A percentile compares a stretch with the other conserved stretches of the same genome.
phyloP scores from a whole-genome alignment of 108 stramenopile genomes.

The Nitzschia sp. region DNA sequence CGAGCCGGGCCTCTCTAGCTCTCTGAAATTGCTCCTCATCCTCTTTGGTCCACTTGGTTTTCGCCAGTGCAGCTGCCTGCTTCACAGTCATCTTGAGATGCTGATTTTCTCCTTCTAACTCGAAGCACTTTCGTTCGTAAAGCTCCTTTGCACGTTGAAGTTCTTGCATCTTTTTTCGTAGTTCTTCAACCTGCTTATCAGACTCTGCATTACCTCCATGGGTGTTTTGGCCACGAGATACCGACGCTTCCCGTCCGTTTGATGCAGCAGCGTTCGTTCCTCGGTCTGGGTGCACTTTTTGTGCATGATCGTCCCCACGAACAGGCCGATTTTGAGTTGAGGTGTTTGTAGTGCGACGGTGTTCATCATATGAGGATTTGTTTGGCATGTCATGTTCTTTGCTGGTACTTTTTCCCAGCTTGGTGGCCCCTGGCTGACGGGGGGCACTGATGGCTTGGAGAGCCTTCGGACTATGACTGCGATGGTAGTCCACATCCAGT shows the following conservation, averaged over 20 bases:
- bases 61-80: slow-evolving; percentile 3
- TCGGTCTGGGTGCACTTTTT: not conserved
- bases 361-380: no score
- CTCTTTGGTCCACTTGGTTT: slow-evolving; percentile 10
- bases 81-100: slow-evolving; percentile 5
- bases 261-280: not conserved
- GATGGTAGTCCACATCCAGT: not conserved
- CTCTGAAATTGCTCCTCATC: slow-evolving; percentile 27
- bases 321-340: not conserved
- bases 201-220: not conserved
- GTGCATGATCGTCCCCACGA: not conserved
- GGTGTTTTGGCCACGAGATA: not conserved
- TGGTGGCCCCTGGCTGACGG: not conserved
- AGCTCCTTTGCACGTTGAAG: slow-evolving; percentile 20
- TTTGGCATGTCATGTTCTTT: not conserved
- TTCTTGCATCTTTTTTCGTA: slow-evolving; percentile 14
- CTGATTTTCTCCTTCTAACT: slow-evolving; percentile 31
- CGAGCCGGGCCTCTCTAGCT: slow-evolving; percentile 18
- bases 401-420: not conserved
- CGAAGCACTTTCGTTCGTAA: slow-evolving; percentile 13
- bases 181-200: not conserved
- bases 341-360: not conserved
- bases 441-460: not conserved
- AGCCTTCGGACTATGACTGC: not conserved
- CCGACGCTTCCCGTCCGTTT: not conserved